Evolutionary conservation across 108 stramenopile species (phyloP).

Genomic region (Discostella pseudostelligera): DNA sequence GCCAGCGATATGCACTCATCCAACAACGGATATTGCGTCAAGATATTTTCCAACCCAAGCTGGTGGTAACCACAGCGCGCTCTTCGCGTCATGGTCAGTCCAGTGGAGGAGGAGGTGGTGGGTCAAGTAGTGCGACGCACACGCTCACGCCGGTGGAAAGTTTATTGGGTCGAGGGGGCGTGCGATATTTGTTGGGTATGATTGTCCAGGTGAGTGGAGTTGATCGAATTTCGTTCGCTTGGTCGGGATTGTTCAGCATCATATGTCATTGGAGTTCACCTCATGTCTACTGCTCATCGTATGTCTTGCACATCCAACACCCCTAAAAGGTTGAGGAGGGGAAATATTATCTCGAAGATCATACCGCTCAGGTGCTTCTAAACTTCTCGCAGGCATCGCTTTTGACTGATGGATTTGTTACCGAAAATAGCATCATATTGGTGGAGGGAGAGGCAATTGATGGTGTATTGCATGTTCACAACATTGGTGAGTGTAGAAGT

Average conservation of each 20-base stretch:
- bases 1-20: slow-evolving; percentile 67
- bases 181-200: slow-evolving; percentile 52
- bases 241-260: too few species aligned
- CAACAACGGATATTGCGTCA: slow-evolving; percentile 78
- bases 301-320: too few species aligned
- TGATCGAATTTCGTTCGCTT: too few species aligned
- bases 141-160: slow-evolving; percentile 58
- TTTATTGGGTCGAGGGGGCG: slow-evolving; percentile 55
- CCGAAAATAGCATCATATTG: slow-evolving; percentile 87
- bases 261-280: too few species aligned
- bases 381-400: slow-evolving; percentile 52
- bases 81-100: slow-evolving; percentile 4
- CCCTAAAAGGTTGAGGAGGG: slow-evolving; percentile 58
- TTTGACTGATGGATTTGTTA: slow-evolving; percentile 69
- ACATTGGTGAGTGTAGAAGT: slow-evolving; percentile 42
- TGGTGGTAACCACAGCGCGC: slow-evolving; percentile 37
- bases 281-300: too few species aligned
- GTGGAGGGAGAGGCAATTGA: slow-evolving; percentile 87
- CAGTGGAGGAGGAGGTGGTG: not conserved
- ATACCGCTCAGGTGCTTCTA: slow-evolving; percentile 68
- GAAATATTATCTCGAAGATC: slow-evolving; percentile 76
- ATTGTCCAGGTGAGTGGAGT: slow-evolving; percentile 60
- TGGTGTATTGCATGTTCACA: slow-evolving; percentile 69
- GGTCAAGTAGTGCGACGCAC: slow-evolving; percentile 20
- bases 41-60: slow-evolving; percentile 59